Base-by-base conservation (phyloP, 177 flowering plant genomes). In the Vitis hybrid region DNA sequence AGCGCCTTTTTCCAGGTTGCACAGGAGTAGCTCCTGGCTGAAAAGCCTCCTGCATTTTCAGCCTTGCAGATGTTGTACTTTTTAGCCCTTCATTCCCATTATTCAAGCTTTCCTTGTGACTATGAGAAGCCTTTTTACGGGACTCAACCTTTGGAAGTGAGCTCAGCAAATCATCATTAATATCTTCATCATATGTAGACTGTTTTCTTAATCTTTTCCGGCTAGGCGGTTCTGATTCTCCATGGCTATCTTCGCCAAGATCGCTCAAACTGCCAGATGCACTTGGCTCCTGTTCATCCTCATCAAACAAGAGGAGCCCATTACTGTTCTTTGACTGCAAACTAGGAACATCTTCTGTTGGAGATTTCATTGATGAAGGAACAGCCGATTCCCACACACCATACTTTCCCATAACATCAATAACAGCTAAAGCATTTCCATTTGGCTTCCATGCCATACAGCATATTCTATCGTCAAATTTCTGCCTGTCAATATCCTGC, bases 361-460 rank as follows among this genome's bases (percentile, higher is more conserved):
- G 99, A 62, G 97, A 90, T 73, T 81, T 90, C 98, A 96, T 88
- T 53, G 92, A 85, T 16, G 91, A 85, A 62, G 99, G 93, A 77
- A 94, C 84, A 71, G 83, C 84, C 13, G 90, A 81, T 55, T 96
- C 98, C 97, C 97, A 96, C 29, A 96, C 78, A 22, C 98, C 99
- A 86, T 81, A 94, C 76, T 84, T 90, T 39, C 99, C 98, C 88
- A 74, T 86, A 49, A 81, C 87, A 89, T 96, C 97, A 76, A 92
- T 92, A 59, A 92, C 87, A 76, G 99, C 97, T 74, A 96, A 71
- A 31, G 93, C 85, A 86, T 96, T 96, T 10, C 93, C 97, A 71
- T 66, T 85, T 62, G 97, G 97, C 74, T 87, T 90, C 99, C 99
- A 96, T 50, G 94, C 85, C 95, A 96, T 81, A 78, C 83, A 89